Percentiles rank a stretch among this genome's conserved stretches.
Evolutionary conservation across 495 filamentous ascomycete species (phyloP).

Genomic region (Penicillium maclennaniae): DNA sequence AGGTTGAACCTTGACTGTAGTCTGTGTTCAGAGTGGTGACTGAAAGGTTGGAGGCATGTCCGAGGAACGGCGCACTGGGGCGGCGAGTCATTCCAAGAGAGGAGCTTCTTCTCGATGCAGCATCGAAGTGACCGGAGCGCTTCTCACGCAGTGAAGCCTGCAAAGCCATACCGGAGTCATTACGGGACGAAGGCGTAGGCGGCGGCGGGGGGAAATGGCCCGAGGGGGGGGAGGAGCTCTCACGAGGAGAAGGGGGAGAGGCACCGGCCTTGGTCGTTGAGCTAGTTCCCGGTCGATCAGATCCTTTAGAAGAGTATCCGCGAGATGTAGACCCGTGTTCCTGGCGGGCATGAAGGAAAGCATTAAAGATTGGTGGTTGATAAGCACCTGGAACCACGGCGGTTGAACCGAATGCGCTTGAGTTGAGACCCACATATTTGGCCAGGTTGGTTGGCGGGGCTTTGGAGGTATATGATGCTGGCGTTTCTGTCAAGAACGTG

Average conservation of each 20-base stretch:
- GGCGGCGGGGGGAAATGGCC: constrained; percentile 72
- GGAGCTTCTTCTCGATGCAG: constrained; percentile 77
- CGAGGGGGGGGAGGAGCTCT: constrained; percentile 69
- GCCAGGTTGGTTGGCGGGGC: constrained; percentile 68
- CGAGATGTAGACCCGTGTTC: constrained; percentile 47
- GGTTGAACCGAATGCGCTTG: constrained; percentile 71
- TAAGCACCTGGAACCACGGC: constrained; percentile 49
- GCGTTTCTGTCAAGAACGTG: constrained; percentile 81
- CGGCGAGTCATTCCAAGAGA: constrained; percentile 80
- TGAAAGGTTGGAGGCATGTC: constrained; percentile 76
- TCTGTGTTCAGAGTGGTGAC: constrained; percentile 80
- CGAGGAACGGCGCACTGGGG: constrained; percentile 80
- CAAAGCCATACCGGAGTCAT: constrained; percentile 83
- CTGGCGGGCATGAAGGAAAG: constrained; percentile 74
- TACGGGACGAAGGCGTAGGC: constrained; percentile 72
- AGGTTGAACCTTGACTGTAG: constrained; percentile 68
- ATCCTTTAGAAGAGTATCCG: constrained; percentile 48
- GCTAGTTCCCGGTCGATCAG: constrained; percentile 76
- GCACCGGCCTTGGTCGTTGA: constrained; percentile 62
- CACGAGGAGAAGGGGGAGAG: constrained; percentile 75
- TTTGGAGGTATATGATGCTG: constrained; percentile 67
- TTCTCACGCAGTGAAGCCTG: constrained; percentile 86
- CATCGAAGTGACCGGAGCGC: constrained; percentile 91
- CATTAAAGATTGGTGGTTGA: constrained; percentile 75
- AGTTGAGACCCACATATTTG: constrained; percentile 84